phyloP scores from a whole-genome alignment of 2,329 filamentous ascomycete genomes.

The Aureobasidium sp. region DNA sequence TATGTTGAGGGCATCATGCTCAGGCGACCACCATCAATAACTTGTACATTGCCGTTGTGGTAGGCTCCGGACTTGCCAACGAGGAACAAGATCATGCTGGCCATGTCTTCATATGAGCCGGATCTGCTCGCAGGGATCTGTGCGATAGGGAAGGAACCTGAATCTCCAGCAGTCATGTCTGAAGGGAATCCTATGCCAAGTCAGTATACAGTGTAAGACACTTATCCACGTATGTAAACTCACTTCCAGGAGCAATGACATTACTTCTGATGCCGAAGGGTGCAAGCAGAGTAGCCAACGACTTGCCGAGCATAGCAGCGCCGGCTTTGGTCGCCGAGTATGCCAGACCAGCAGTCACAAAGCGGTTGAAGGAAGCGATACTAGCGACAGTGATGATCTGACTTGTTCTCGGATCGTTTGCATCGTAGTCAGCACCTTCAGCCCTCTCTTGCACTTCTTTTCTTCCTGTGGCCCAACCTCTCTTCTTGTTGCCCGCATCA shows the following conservation, averaged over 20 bases:
- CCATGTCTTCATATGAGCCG: constrained; percentile 36
- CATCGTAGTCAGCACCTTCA: constrained; percentile 17
- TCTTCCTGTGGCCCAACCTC: constrained; percentile 29
- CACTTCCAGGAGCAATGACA: constrained; percentile 34
- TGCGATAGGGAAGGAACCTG: constrained; percentile 24
- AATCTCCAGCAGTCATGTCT: constrained; percentile 34
- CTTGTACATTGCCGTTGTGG: constrained; percentile 44
- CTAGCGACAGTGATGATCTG: constrained; percentile 39
- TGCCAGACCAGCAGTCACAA: constrained; percentile 28
- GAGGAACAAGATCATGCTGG: constrained; percentile 42
- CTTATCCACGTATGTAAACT: neutral
- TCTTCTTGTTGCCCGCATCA: constrained; percentile 34
- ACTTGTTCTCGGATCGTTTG: constrained; percentile 30
- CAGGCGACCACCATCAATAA: constrained; percentile 36
- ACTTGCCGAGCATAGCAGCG: constrained; percentile 36
- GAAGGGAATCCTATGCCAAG: constrained; percentile 28
- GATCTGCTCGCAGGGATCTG: constrained; percentile 30
- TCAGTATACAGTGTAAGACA: neutral
- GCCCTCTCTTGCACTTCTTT: constrained; percentile 19
- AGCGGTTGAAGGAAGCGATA: constrained; percentile 31
- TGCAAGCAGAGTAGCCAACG: constrained; percentile 32
- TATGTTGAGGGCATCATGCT: constrained; percentile 16
- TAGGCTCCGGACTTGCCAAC: constrained; percentile 44
- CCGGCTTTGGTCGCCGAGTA: constrained; percentile 38
- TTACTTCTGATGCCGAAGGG: constrained; percentile 40